Base-by-base conservation (phyloP, 1,284 basidiomycete species). In the Marasmius tenuissimus region DNA sequence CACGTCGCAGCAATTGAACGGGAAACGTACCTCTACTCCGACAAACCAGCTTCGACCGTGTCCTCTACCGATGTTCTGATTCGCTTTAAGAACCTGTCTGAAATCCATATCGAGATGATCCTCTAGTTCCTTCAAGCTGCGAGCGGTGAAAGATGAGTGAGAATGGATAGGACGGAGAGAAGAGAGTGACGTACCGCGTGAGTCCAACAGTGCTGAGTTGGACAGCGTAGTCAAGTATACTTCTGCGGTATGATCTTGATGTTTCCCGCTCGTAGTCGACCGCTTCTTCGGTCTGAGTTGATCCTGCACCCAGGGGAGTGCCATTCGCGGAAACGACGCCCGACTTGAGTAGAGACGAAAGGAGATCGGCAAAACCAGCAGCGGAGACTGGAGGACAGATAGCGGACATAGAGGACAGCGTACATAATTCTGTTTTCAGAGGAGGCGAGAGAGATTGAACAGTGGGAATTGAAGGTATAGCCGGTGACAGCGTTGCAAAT, bases 61-160 rank as follows among this genome's bases (percentile, higher is more conserved):
- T 27, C 96, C 95, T 64, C 97, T 85, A 0, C 93, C 93, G 9
- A 85, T 79, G 49, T 89, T 90, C 72, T 96, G 93, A 67, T 86
- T 90, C 38, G 93, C 91, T 72, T 95, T 92, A 66, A 92, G 86
- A 72, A 98, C 99, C 70, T 97, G 92, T 68, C 90, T 85, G 78
- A 98, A 98, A 76, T 99, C 97, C 91, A 95, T 93, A 73, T 99
- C 97, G 68, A 99, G 83, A 72, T 99, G 97, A 60, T 90, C 85
- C 68, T 97, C 88, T 80, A 96, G 85, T 33, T 82, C 82, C 71
- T 88, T 85, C 71, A 84, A 85, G 73, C 91, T 93, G 65, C 59
- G 42, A 27, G 27, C 27, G 27, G 27, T 27, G 27, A 27, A 27
- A 27, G 4, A 27, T 27, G 57, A 63, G 54, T 47, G 68, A 22